These are phyloP conservation scores for Eutrema salsugineum DNA, from an alignment of 441 rosid species.

Conservation along the genomic window DNA sequence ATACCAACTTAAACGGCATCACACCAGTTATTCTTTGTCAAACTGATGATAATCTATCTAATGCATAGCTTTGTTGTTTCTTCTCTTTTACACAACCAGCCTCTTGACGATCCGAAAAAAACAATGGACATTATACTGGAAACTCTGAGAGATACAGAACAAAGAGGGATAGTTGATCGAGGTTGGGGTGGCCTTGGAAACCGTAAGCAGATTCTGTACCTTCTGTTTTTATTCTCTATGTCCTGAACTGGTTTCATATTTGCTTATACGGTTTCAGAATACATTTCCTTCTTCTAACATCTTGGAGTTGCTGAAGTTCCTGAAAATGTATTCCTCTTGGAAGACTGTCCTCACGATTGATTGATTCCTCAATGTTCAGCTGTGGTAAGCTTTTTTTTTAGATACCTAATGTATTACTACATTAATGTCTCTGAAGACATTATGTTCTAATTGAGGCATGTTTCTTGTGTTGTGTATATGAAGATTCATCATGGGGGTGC, in stretches of 20 bases:
- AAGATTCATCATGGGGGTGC: conserved; percentile 99
- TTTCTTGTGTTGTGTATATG: conserved; percentile 21
- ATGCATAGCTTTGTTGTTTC: not conserved
- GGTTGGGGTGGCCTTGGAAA: conserved; percentile 99
- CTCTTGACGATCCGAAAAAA: conserved; percentile 85
- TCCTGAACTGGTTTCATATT: not conserved
- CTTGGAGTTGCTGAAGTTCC: conserved; percentile 74
- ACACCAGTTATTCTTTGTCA: not conserved
- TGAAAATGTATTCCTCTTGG: conserved; percentile 67
- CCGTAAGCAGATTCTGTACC: conserved; percentile 46
- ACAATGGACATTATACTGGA: conserved; percentile 76
- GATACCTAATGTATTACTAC: not conserved
- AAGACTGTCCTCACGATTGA: conserved; percentile 99
- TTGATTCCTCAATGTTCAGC: conserved; percentile 98
- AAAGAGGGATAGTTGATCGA: conserved; percentile 92
- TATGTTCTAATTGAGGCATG: conserved; percentile 1
- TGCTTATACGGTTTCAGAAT: not conserved
- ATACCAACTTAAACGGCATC: too few species aligned
- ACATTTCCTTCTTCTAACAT: not conserved
- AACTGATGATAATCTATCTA: not conserved
- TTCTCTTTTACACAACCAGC: conserved; percentile 46
- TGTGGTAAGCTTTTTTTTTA: conserved; percentile 53
- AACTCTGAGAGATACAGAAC: conserved; percentile 79
- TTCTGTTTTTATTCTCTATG: not conserved
- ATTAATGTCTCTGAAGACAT: not conserved